These are phyloP conservation scores for Mycena citricolor DNA, from an alignment of 1,284 basidiomycete species.

Conservation along the genomic window DNA sequence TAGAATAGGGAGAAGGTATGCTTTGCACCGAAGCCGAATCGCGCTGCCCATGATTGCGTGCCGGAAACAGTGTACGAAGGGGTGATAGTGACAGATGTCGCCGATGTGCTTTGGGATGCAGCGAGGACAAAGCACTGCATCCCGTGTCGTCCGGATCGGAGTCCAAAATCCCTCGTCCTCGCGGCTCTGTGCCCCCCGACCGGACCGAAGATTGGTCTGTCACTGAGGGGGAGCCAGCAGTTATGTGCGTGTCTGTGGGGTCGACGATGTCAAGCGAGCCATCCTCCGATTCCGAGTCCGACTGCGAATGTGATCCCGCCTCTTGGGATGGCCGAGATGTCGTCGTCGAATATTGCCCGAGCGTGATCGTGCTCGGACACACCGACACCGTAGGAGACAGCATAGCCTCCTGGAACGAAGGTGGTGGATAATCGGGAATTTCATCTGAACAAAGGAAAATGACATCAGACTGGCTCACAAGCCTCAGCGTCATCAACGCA, in stretches of 20 bases:
- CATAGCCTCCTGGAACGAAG: constrained; percentile 26
- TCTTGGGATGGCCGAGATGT: constrained; percentile 9
- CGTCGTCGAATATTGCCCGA: constrained; percentile 8
- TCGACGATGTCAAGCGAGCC: constrained; percentile 22
- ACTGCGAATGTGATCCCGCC: constrained; percentile 16
- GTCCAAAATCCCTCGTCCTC: constrained; percentile 21
- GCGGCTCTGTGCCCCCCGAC: constrained; percentile 4
- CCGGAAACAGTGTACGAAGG: constrained; percentile 21
- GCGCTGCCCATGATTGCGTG: constrained; percentile 17
- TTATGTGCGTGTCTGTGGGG: neutral
- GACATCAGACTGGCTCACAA: constrained; percentile 4
- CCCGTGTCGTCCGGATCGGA: constrained; percentile 16
- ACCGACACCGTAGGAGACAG: constrained; percentile 16
- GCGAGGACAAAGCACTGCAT: neutral
- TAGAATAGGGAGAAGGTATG: constrained; percentile 20
- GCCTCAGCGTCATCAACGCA: constrained; percentile 6
- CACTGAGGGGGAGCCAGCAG: neutral
- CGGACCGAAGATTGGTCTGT: neutral
- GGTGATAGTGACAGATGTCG: constrained; percentile 23
- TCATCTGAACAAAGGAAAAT: constrained; percentile 14
- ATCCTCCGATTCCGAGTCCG: constrained; percentile 23
- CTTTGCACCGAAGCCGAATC: constrained; percentile 13
- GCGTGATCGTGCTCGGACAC: constrained; percentile 19
- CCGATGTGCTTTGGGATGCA: constrained; percentile 5
- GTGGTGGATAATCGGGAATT: constrained; percentile 27